Evolutionary conservation across 495 filamentous ascomycete genomes (phyloP), one percentile per base, ranked within the genome.

Genomic region (Saxophila tyrrhenica): DNA sequence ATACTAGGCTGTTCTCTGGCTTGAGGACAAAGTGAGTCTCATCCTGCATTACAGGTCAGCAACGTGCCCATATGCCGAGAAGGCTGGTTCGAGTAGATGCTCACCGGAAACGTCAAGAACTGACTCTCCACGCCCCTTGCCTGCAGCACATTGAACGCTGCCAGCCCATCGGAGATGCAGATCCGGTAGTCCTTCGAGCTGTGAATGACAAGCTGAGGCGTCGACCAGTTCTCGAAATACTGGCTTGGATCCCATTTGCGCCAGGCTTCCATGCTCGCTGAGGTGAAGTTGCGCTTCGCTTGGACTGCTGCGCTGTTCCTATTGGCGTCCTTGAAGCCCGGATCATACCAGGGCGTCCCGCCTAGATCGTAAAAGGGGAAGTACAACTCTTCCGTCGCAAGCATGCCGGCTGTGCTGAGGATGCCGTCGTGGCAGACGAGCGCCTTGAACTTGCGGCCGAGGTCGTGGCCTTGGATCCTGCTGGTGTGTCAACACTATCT

Each of bases 161-260:
- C 80, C 24, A 96, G 69, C 0, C 90, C 91, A 65, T 95, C 90
- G 0, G 71, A 74, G 41, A 95, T 82, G 0, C 89, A 85, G 29
- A 97, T 70, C 16, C 91, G 79, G 65, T 95, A 97, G 67, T 97
- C 91, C 19, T 94, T 76, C 62, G 92, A 89, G 65, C 81, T 90
- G 70, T 96, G 91, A 51, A 97, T 90, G 58, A 95, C 78, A 55
- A 94, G 72, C 64, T 91, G 81, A 10, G 91, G 91, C 7, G 91
- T 97, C 1, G 77, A 74, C 91, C 91, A 96, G 55, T 84, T 74
- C 43, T 77, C 74, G 0, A 80, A 73, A 65, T 78, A 77, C 23
- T 70, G 69, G 1, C 85, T 79, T 0, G 91, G 91, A 67, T 94
- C 85, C 89, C 89, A 97, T 54, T 79, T 74, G 56, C 79, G 78